phyloP scores from a whole-genome alignment of 345 rosid species.

The Salix koriyanagi region DNA sequence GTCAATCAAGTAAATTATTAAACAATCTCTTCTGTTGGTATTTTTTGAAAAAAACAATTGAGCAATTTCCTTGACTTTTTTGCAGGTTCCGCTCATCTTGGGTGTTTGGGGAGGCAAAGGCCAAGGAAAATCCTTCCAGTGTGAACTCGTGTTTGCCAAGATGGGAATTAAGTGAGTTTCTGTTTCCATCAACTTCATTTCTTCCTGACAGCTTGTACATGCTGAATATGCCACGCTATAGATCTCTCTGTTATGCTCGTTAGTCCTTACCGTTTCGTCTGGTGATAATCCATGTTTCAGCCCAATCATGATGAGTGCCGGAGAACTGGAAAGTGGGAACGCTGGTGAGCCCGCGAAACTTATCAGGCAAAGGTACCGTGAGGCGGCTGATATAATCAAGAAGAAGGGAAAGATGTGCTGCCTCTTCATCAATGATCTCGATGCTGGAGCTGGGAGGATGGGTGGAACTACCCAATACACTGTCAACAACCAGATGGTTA shows the following conservation, averaged over 20 bases:
- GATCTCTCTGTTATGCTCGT: not conserved
- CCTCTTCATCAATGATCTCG: conserved; percentile 96
- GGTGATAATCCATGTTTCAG: conserved; percentile 30
- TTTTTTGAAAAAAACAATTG: not conserved
- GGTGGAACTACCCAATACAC: conserved; percentile 99
- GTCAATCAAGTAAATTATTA: not conserved
- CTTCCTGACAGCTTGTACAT: not conserved
- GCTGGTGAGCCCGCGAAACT: conserved; percentile 94
- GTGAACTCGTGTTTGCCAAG: conserved; percentile 97
- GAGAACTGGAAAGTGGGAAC: conserved; percentile 98
- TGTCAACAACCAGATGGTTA: conserved; percentile 98
- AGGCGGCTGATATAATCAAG: conserved; percentile 88
- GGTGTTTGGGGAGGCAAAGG: conserved; percentile 99
- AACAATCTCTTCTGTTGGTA: not conserved
- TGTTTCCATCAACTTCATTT: not conserved
- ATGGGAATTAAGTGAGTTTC: conserved; percentile 90
- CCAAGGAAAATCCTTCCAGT: conserved; percentile 97
- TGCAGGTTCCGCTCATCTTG: conserved; percentile 86
- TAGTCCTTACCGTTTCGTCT: not conserved
- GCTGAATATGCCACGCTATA: not conserved
- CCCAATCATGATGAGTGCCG: conserved; percentile 99
- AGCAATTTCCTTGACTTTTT: not conserved
- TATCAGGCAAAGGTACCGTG: conserved; percentile 98
- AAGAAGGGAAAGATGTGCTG: conserved; percentile 91
- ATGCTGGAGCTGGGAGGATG: conserved; percentile 92